Percentiles rank a stretch among this genome's conserved stretches.
phyloP scores from a whole-genome alignment of 495 filamentous ascomycete genomes.

The Parathielavia appendiculata region DNA sequence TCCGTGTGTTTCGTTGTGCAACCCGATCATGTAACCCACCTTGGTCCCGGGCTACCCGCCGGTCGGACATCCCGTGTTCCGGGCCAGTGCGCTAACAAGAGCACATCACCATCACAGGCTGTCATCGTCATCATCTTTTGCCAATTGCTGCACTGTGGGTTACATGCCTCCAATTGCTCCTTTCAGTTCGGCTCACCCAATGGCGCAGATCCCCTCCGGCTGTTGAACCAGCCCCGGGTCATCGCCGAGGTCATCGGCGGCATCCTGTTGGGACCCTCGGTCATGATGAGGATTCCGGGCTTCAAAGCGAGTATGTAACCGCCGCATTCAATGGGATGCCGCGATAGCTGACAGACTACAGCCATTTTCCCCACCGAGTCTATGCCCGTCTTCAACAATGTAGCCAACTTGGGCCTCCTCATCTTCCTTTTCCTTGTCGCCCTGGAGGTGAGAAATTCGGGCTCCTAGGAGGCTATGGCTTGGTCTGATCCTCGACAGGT shows the following conservation, averaged over 20 bases:
- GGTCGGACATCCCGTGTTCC: conserved; percentile 2
- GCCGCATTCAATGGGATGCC: not conserved
- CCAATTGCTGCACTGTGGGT: conserved; percentile 57
- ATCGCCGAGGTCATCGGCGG: conserved; percentile 96
- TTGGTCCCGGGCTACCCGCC: not conserved
- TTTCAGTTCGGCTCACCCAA: conserved; percentile 4
- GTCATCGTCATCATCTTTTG: conserved; percentile 88
- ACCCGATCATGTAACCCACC: not conserved
- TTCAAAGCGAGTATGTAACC: conserved; percentile 66
- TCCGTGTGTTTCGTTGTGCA: conserved; percentile 7
- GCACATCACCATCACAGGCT: conserved; percentile 49
- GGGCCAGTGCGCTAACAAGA: conserved; percentile 22
- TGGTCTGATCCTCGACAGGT: conserved; percentile 39
- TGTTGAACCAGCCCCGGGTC: conserved; percentile 82
- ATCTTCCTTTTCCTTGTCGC: conserved; percentile 92
- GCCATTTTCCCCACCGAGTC: conserved; percentile 72
- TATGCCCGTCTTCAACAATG: conserved; percentile 70
- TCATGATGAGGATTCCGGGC: conserved; percentile 76
- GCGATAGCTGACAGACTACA: conserved; percentile 24
- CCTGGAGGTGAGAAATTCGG: conserved; percentile 50
- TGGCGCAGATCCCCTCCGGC: conserved; percentile 60
- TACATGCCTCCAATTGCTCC: not conserved
- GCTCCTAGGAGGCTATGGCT: not conserved
- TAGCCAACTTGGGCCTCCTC: conserved; percentile 84
- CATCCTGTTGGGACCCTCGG: conserved; percentile 82